A percentile compares a stretch with the other conserved stretches of the same genome.
phyloP scores from a whole-genome alignment of 345 rosid species.

The Heritiera littoralis region DNA sequence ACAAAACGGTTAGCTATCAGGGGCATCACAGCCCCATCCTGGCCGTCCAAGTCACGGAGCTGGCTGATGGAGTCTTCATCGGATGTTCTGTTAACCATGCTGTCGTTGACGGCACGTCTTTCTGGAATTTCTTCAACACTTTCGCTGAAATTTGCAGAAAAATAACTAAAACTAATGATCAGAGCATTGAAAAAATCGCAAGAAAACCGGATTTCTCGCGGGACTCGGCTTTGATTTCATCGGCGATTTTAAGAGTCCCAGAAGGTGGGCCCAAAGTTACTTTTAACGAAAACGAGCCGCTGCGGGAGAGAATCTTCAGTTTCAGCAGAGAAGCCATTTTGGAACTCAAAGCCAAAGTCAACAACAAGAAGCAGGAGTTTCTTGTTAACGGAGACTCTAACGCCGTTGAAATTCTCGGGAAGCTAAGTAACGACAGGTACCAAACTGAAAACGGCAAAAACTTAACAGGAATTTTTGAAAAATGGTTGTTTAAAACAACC shows the following conservation, averaged over 20 bases:
- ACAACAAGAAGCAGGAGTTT: conserved; percentile 33
- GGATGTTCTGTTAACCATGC: conserved; percentile 81
- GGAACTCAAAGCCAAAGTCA: conserved; percentile 65
- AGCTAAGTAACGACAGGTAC: conserved; percentile 61
- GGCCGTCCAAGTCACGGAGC: conserved; percentile 84
- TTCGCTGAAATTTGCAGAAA: conserved; percentile 76
- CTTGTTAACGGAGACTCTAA: conserved; percentile 27
- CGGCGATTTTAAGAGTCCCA: conserved; percentile 67
- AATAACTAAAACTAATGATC: conserved; percentile 5
- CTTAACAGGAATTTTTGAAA: not conserved
- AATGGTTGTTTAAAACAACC: conserved; percentile 30
- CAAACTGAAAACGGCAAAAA: conserved; percentile 37
- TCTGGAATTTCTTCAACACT: conserved; percentile 92
- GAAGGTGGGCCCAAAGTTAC: conserved; percentile 76
- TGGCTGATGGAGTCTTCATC: conserved; percentile 74
- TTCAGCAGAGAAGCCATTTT: conserved; percentile 67
- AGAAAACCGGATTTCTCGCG: conserved; percentile 69
- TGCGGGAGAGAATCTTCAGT: conserved; percentile 81
- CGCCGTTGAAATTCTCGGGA: conserved; percentile 66
- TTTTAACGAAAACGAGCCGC: conserved; percentile 62
- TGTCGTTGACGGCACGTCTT: conserved; percentile 80
- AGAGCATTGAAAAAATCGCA: conserved; percentile 34
- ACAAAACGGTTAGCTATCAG: conserved; percentile 65
- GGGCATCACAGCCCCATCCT: conserved; percentile 75
- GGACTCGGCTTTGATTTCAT: conserved; percentile 59